Base-by-base conservation (phyloP, 257 asterid species). In the Solanum habrochaites region DNA sequence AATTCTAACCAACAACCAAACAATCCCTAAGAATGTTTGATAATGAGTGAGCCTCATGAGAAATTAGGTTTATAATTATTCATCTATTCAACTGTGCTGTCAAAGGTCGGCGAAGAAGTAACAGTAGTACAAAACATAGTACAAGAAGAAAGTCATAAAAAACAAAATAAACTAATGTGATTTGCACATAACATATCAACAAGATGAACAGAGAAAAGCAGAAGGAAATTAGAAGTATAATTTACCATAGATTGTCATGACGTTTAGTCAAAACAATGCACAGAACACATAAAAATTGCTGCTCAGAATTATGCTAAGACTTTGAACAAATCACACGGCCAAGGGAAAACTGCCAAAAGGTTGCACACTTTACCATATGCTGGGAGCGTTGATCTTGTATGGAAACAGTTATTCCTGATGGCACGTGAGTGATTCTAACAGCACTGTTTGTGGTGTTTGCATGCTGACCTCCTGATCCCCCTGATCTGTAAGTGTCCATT, bases 311-410 rank as follows among this genome's bases (percentile, higher is more conserved):
- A 42, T 13, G 35, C 60, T n/a, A 11, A 23, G 83, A 42, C 35
- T 37, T 11, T 73, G 82, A 75, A n/a, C 16, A 75, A 35, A 83
- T 21, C 86, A 83, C 16, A 10, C 16, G 15, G 72, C 47, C 32
- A 83, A 37, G 31, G 56, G 73, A 16, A 62, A 74, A 85, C 71
- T 43, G 74, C 82, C 80, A 87, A 83, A 21, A 40, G 85, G 18
- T 86, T 66, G 77, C 80, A 43, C 71, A 21, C 87, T 85, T 87
- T 90, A 92, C 98, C 98, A 88, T 92, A 89, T 95, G 99, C 90
- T 97, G 99, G 91, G 99, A 97, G 87, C 99, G 92, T 86, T 95
- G 99, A 83, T 97, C 99, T 89, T 95, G 99, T 93, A 94, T 97
- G 90, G 98, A 67, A 88, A 95, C 93, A 45, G 95, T 91, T 87